These are phyloP conservation scores for Corchorus capsularis DNA, from an alignment of 345 rosid genomes.

Conservation along the genomic window DNA sequence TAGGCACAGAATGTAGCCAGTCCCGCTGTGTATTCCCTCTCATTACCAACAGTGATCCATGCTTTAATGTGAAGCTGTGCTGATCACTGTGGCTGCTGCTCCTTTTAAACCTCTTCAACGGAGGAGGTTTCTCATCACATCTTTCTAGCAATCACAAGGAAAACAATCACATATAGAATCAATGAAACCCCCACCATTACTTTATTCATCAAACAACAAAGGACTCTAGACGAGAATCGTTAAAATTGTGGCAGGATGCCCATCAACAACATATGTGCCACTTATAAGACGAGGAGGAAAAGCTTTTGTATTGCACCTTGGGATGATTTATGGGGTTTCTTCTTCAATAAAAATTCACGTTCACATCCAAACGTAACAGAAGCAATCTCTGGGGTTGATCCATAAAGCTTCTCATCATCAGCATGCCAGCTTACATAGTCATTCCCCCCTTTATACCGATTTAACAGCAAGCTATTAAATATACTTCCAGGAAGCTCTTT, in stretches of 20 bases:
- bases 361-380: conserved; percentile 92
- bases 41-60: conserved; percentile 86
- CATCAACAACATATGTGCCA: background rate
- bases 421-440: conserved; percentile 93
- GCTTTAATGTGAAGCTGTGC: conserved; percentile 60
- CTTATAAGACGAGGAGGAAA: background rate
- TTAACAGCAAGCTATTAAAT: conserved; percentile 85
- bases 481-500: conserved; percentile 71
- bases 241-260: background rate
- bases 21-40: conserved; percentile 85
- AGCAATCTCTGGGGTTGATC: conserved; percentile 72
- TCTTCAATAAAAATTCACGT: conserved; percentile 76
- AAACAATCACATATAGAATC: background rate
- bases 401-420: conserved; percentile 81
- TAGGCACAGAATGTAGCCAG: conserved; percentile 91
- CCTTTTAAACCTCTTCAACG: conserved; percentile 53
- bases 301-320: conserved; percentile 36
- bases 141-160: conserved; percentile 27
- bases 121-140: conserved; percentile 45
- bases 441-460: conserved; percentile 70
- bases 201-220: background rate
- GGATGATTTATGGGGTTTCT: conserved; percentile 47
- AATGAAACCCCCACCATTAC: background rate
- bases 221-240: background rate
- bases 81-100: conserved; percentile 45